phyloP scores from a whole-genome alignment of 225 moss, liverwort and hornwort genomes.

The Polytrichum commune region DNA sequence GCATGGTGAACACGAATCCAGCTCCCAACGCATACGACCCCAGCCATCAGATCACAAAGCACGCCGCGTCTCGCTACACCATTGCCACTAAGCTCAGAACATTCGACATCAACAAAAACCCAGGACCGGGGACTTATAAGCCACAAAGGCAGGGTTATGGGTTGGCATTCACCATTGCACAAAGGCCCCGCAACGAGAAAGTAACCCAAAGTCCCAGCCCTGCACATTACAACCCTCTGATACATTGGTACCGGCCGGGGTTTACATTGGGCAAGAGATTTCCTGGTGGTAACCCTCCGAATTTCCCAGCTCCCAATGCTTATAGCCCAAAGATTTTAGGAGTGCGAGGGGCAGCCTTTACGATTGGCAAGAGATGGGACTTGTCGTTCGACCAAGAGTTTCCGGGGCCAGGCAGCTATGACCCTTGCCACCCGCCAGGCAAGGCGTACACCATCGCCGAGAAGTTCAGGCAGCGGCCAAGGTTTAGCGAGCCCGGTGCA shows the following conservation, averaged over 20 bases:
- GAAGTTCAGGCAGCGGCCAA: background rate
- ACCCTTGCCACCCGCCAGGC: slow-evolving; percentile 19
- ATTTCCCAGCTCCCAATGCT: slow-evolving; percentile 29
- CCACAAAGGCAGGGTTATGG: slow-evolving; percentile 8
- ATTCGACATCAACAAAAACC: slow-evolving; percentile 13
- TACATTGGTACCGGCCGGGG: slow-evolving; percentile 29
- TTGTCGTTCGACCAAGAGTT: background rate
- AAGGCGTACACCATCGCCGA: slow-evolving; percentile 30
- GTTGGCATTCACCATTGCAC: slow-evolving; percentile 29
- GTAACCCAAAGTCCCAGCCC: slow-evolving; percentile 35
- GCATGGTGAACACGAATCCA: slow-evolving; percentile 13
- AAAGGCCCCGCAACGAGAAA: slow-evolving; percentile 19
- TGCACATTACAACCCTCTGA: slow-evolving; percentile 21
- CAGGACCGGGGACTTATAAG: slow-evolving; percentile 39
- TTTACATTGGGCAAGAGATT: slow-evolving; percentile 30
- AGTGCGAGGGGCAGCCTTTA: slow-evolving; percentile 23
- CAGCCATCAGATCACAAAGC: slow-evolving; percentile 47
- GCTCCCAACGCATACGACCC: slow-evolving; percentile 59
- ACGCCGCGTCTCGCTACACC: slow-evolving; percentile 25
- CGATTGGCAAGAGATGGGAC: slow-evolving; percentile 15
- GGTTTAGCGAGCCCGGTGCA: slow-evolving; percentile 9
- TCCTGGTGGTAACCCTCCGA: slow-evolving; percentile 5
- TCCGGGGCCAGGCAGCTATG: slow-evolving; percentile 38
- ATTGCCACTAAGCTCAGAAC: slow-evolving; percentile 12
- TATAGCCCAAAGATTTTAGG: slow-evolving; percentile 25